Conservation (phyloP, 192 early-diverging fungal species). For the Gonapodya prolifera region DNA sequence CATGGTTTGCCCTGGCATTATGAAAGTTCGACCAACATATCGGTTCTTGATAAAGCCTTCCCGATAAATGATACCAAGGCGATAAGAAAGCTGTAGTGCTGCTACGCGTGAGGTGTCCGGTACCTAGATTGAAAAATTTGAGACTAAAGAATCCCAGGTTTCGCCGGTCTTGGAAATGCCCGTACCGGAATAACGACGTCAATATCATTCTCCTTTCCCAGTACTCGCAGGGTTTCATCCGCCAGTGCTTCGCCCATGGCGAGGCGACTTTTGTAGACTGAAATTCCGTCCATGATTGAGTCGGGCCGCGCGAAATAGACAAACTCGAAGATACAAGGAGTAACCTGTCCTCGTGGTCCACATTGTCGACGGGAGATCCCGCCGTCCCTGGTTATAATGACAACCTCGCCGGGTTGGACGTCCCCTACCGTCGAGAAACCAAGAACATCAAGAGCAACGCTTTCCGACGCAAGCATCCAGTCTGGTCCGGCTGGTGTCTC, state of each 20-base stretch:
- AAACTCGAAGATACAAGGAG: slow-evolving; percentile 99
- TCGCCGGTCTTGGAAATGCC: background rate
- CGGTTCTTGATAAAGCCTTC: slow-evolving; percentile 99
- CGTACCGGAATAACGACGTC: slow-evolving; percentile 97
- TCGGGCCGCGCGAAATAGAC: slow-evolving; percentile 99
- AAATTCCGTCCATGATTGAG: slow-evolving; percentile 95
- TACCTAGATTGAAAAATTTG: slow-evolving; percentile 34
- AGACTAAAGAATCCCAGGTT: background rate
- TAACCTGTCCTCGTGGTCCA: slow-evolving; percentile 24
- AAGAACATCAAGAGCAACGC: slow-evolving; percentile 80
- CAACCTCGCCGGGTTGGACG: slow-evolving; percentile 80
- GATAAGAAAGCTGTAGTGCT: slow-evolving; percentile 82
- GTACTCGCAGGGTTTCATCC: slow-evolving; percentile 54
- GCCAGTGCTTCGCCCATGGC: slow-evolving; percentile 97
- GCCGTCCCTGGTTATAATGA: slow-evolving; percentile 76
- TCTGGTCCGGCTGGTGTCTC: slow-evolving; percentile 54
- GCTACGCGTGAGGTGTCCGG: slow-evolving; percentile 94
- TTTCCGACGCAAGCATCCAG: slow-evolving; percentile 98
- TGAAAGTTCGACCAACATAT: slow-evolving; percentile 97
- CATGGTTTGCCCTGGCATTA: slow-evolving; percentile 96
- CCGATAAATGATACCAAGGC: slow-evolving; percentile 80
- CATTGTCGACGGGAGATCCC: slow-evolving; percentile 49
- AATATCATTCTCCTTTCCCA: slow-evolving; percentile 69
- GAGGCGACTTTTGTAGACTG: slow-evolving; percentile 93
- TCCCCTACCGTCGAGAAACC: slow-evolving; percentile 85